Evolutionary conservation across 106 monocot genomes (phyloP), one percentile per base, ranked within the genome.

Genomic region (Platanthera guangdongensis): DNA sequence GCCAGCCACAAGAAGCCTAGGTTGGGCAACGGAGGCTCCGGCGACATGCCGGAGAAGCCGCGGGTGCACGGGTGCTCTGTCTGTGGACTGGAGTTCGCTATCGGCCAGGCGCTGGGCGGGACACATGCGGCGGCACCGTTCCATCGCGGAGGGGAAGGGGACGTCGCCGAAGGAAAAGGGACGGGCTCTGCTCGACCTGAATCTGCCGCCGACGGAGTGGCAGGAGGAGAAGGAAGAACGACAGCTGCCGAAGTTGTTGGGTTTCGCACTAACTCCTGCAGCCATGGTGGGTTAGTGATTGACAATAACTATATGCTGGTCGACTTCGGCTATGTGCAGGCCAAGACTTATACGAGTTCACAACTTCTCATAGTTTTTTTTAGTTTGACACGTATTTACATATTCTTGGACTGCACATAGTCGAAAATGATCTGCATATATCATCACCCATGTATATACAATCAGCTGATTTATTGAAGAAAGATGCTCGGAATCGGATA

Each of bases 1-100:
- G 72, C 72, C 11, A 72, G 72, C 72, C 72, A 72, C 72, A 72
- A 72, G 72, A 50, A 51, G 72, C 72, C 72, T 3, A 72, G 72
- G 3, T 1, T 51, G 18, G 70, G 70, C 45, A 46, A 8, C 72
- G 51, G 72, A 47, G 72, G 10, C 2, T 6, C 45, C 9, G 72
- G 50, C 0, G 72, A 50, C 21, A 19, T 1, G 9, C 72, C 50
- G 9, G 72, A 19, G 72, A 72, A 72, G 51, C 49, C 49, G 13
- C 50, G 18, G 19, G 72, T 22, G 8, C 49, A 72, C 46, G 72
- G 51, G 51, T 72, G 72, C 72, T 11, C 51, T 13, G 22, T 72
- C 72, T 72, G 72, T 16, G 72, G 72, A 5, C 72, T 50, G 4
- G 72, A 72, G 22, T 72, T 72, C 51, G 50, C 49, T 9, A 46